Conservation (phyloP, 2,329 filamentous ascomycete genomes). For the Epichloe sp. region DNA sequence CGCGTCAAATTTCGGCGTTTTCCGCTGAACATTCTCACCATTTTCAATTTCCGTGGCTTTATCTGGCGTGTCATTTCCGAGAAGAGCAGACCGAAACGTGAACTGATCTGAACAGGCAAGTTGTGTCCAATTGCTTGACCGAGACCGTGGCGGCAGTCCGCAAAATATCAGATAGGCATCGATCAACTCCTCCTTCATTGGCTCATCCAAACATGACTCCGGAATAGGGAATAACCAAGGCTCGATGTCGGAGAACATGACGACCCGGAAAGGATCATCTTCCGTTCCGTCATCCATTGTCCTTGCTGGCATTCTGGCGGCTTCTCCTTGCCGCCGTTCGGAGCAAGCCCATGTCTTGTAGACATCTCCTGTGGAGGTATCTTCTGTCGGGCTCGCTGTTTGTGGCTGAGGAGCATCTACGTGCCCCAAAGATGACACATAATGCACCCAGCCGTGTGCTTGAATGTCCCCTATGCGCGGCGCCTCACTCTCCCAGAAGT, state of each 20-base stretch:
- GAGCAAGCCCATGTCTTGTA: slow-evolving; percentile 38
- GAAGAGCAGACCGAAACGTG: slow-evolving; percentile 7
- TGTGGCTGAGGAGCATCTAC: slow-evolving; percentile 28
- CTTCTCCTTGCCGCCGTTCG: slow-evolving; percentile 37
- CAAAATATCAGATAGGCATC: slow-evolving; percentile 61
- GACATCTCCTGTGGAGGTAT: slow-evolving; percentile 24
- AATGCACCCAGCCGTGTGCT: slow-evolving; percentile 58
- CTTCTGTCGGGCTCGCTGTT: slow-evolving; percentile 5
- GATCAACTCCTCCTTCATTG: slow-evolving; percentile 36
- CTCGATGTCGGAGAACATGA: slow-evolving; percentile 67
- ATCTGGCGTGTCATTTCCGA: slow-evolving; percentile 1
- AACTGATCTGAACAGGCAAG: slow-evolving; percentile 19
- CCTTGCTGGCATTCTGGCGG: slow-evolving; percentile 51
- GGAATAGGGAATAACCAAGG: slow-evolving; percentile 45
- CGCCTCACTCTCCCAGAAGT: slow-evolving; percentile 81
- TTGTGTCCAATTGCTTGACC: slow-evolving; percentile 15
- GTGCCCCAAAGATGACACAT: slow-evolving; percentile 22
- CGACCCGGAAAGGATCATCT: slow-evolving; percentile 70
- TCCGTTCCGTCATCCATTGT: slow-evolving; percentile 62
- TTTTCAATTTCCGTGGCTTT: not conserved
- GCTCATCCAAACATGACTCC: slow-evolving; percentile 13
- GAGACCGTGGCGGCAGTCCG: slow-evolving; percentile 41
- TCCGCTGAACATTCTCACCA: slow-evolving; percentile 9
- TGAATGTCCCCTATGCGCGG: slow-evolving; percentile 62
- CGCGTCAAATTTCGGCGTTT: slow-evolving; percentile 18